phyloP scores from a whole-genome alignment of 2,329 filamentous ascomycete species.

The Diaporthe humulicola region DNA sequence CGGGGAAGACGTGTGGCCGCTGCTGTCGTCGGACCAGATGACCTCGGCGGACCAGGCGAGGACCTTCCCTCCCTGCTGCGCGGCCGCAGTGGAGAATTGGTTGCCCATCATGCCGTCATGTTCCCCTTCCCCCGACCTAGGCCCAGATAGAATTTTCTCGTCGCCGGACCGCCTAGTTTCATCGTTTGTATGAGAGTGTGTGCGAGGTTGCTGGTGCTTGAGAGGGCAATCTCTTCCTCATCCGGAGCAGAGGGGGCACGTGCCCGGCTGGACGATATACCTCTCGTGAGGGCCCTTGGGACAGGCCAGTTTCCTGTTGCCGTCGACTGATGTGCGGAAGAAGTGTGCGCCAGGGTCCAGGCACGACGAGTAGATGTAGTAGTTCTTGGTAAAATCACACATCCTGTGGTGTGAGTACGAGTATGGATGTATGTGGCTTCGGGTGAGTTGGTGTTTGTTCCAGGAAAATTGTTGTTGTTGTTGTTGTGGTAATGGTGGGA shows the following conservation, averaged over 20 bases:
- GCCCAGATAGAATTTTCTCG: background rate
- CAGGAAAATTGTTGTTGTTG: background rate
- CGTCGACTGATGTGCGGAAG: slow-evolving; percentile 77
- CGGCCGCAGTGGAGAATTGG: background rate
- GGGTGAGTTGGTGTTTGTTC: background rate
- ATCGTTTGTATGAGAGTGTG: background rate
- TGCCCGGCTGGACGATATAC: slow-evolving; percentile 78
- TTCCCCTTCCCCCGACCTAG: background rate
- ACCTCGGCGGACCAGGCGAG: slow-evolving; percentile 12
- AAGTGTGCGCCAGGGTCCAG: slow-evolving; percentile 78
- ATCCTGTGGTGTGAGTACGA: slow-evolving; percentile 51
- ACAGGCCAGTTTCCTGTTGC: slow-evolving; percentile 71
- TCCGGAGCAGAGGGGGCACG: slow-evolving; percentile 65
- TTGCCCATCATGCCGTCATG: background rate
- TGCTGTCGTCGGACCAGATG: background rate
- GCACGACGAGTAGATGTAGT: slow-evolving; percentile 81
- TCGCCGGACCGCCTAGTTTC: background rate
- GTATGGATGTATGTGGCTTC: background rate
- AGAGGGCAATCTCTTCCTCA: background rate
- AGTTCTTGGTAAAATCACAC: slow-evolving; percentile 80
- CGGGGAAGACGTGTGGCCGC: background rate
- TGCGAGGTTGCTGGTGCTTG: background rate
- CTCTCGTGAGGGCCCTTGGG: slow-evolving; percentile 77
- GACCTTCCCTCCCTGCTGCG: background rate
- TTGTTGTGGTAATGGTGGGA: background rate